phyloP scores from a whole-genome alignment of 768 basidiomycete species.

The Strobilomyces dryophilus region DNA sequence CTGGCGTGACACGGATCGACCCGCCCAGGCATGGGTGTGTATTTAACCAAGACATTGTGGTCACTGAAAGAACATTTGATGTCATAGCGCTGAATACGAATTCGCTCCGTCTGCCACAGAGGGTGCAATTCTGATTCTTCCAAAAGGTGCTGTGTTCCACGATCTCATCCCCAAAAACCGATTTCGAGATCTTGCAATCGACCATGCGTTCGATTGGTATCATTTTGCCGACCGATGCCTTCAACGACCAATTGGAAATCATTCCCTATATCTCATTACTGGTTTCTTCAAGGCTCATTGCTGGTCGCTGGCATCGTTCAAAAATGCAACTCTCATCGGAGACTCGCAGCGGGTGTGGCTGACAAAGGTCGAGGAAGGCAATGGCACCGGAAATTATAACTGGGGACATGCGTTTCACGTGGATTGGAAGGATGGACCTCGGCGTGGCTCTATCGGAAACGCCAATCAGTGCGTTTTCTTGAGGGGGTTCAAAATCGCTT shows the following conservation, averaged over 20 bases:
- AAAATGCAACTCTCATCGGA: background rate
- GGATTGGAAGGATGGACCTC: background rate
- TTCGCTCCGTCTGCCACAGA: slow-evolving; percentile 3
- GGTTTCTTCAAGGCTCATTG: background rate
- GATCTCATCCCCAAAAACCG: slow-evolving; percentile 7
- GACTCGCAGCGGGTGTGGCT: background rate
- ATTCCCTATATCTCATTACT: background rate
- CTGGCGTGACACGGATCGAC: no score
- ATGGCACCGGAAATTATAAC: background rate
- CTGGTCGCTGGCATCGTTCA: background rate
- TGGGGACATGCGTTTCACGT: background rate
- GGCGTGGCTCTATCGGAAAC: background rate
- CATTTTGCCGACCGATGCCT: background rate
- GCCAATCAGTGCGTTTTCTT: background rate
- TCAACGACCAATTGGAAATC: background rate
- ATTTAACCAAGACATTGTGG: no score
- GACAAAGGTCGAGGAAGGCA: background rate
- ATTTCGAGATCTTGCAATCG: slow-evolving; percentile 12
- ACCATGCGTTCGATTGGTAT: slow-evolving; percentile 24
- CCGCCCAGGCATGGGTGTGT: no score
- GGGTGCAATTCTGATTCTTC: slow-evolving; percentile 29
- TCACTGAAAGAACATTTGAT: background rate
- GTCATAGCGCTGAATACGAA: background rate
- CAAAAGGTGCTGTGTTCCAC: slow-evolving; percentile 21
- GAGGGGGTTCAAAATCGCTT: background rate